Evolutionary conservation across 2,329 filamentous ascomycete species (phyloP), one percentile per base, ranked within the genome.

Genomic region (Aspergillus terreus): DNA sequence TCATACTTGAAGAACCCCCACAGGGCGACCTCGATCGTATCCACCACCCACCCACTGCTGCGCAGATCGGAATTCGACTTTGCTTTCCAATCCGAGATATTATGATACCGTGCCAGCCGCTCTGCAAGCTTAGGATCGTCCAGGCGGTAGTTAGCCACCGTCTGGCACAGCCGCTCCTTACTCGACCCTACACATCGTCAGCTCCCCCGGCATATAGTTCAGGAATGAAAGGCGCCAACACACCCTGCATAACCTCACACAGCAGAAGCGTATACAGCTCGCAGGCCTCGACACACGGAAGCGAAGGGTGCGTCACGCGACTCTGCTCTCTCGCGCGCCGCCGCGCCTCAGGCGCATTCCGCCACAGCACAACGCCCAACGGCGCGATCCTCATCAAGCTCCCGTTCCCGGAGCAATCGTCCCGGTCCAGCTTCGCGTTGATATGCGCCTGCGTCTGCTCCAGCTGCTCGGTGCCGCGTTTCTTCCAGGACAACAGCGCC

Each of bases 301-400:
- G 49, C 45, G 71, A 61, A 41, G 74, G 73, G 58, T 76, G 72
- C 6, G 73, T 76, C 9, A 68, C 55, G 6, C 54, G 36, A 23
- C 67, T 68, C 38, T 67, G 65, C 15, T 44, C 44, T 11, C 62
- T 54, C 6, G 66, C 66, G 3, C 62, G 54, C 14, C 60, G 47
- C 6, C 50, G 52, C 6, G 69, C 70, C 14, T 57, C 44, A 4
- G 48, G 19, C 11, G 58, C 36, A 46, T 65, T 57, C 6, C 53
- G 52, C 46, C 59, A 64, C 21, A 64, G 62, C 4, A 64, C 62
- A 2, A 76, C 58, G 1, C 66, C 67, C 9, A 75, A 58, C 0
- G 73, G 71, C 0, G 70, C 59, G 25, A 73, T 68, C 6, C 74
- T 63, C 73, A 76, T 76, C 42, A 76, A 58, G 46, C 68, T 71